Conservation (phyloP, 495 filamentous ascomycete species). For the Podospora sp. region DNA sequence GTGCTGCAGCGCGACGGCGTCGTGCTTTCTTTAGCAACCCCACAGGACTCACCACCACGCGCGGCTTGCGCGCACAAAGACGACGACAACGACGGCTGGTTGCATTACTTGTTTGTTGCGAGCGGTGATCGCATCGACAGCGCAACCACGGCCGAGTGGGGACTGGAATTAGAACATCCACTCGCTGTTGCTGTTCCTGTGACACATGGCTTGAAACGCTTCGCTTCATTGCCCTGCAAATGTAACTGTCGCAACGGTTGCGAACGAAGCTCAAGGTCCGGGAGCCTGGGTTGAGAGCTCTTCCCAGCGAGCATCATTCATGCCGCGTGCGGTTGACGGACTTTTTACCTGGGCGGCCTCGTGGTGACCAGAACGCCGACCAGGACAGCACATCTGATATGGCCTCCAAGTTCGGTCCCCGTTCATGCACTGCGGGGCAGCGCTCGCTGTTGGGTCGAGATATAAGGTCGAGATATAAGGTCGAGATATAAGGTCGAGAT, state of each 20-base stretch:
- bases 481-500: constrained; percentile 13
- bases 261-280: constrained; percentile 8
- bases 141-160: constrained; percentile 2
- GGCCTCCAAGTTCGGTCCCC: constrained; percentile 2
- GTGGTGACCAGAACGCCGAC: constrained; percentile 8
- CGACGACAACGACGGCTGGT: background rate
- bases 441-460: constrained; percentile 7
- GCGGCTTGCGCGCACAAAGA: background rate
- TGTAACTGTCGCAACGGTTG: background rate
- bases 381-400: constrained; percentile 10
- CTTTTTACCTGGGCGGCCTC: constrained; percentile 16
- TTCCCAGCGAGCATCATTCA: constrained; percentile 24
- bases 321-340: constrained; percentile 20
- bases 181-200: background rate
- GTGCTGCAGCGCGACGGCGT: constrained; percentile 21
- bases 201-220: constrained; percentile 15
- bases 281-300: constrained; percentile 17
- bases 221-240: constrained; percentile 7
- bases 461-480: background rate
- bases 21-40: constrained; percentile 30
- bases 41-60: background rate
- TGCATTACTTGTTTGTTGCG: background rate
- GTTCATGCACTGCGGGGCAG: constrained; percentile 25
- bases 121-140: constrained; percentile 3
- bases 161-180: constrained; percentile 8